phyloP scores from a whole-genome alignment of 768 basidiomycete genomes.

The Mycena pura region DNA sequence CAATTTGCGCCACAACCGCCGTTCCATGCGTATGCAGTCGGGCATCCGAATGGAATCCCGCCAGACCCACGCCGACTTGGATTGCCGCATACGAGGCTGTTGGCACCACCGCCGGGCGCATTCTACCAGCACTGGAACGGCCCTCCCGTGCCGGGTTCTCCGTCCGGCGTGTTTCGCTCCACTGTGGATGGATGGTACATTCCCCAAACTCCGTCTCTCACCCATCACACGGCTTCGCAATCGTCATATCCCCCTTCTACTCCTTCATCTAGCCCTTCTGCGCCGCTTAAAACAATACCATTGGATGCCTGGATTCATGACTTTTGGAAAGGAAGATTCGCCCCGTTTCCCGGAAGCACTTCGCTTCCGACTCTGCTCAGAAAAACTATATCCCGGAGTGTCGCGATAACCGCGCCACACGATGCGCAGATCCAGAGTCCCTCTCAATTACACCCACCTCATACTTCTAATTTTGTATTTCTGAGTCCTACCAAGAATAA shows the following conservation, averaged over 20 bases:
- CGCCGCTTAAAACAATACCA: neutral
- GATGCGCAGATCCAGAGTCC: slow-evolving; percentile 6
- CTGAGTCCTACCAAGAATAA: neutral
- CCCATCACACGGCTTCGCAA: neutral
- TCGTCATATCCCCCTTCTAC: neutral
- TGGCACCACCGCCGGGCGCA: neutral
- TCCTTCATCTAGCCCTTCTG: neutral
- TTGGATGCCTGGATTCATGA: slow-evolving; percentile 36
- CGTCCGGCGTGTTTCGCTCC: slow-evolving; percentile 6
- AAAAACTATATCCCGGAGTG: slow-evolving; percentile 22
- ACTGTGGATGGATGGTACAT: slow-evolving; percentile 26
- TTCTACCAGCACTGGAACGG: slow-evolving; percentile 2
- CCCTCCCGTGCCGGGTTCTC: neutral
- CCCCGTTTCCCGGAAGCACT: slow-evolving; percentile 48
- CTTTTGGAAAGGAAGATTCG: slow-evolving; percentile 50
- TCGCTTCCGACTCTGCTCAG: slow-evolving; percentile 43
- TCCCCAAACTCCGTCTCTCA: neutral
- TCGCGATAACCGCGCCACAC: slow-evolving; percentile 25
- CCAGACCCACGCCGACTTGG: slow-evolving; percentile 16
- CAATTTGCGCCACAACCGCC: slow-evolving; percentile 7
- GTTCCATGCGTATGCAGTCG: neutral
- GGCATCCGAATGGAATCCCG: slow-evolving; percentile 9
- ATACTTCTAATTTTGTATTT: slow-evolving; percentile 18
- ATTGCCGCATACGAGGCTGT: neutral
- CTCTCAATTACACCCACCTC: slow-evolving; percentile 8